These are phyloP conservation scores for Ophiocordyceps camponoti-saundersi DNA, from an alignment of 2,329 filamentous ascomycete genomes.

Conservation along the genomic window DNA sequence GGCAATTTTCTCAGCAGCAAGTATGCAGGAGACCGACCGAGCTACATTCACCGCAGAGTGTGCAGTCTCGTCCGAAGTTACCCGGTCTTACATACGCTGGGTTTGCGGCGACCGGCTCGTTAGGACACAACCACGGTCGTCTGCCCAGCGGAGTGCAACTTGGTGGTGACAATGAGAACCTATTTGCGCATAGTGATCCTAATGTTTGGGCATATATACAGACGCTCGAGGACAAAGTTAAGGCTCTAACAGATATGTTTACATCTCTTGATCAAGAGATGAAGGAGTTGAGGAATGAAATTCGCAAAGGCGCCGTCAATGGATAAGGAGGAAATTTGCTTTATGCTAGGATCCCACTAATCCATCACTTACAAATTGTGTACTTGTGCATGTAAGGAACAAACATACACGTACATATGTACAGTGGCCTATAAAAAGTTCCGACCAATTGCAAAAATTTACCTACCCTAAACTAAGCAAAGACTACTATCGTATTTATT, in stretches of 20 bases:
- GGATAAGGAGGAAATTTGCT: background rate
- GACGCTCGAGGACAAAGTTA: constrained; percentile 41
- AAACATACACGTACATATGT: too few species aligned
- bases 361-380: too few species aligned
- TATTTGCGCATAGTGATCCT: constrained; percentile 44
- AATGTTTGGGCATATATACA: constrained; percentile 60
- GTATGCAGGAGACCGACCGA: constrained; percentile 36
- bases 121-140: constrained; percentile 13
- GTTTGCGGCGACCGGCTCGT: constrained; percentile 13
- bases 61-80: constrained; percentile 20
- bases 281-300: background rate
- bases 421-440: too few species aligned
- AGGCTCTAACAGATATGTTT: constrained; percentile 4
- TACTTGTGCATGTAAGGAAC: too few species aligned
- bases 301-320: background rate
- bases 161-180: constrained; percentile 44
- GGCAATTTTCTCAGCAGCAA: constrained; percentile 48
- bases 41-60: constrained; percentile 33
- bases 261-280: background rate
- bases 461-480: too few species aligned
- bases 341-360: too few species aligned
- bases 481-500: too few species aligned
- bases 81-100: constrained; percentile 19
- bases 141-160: constrained; percentile 34
- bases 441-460: too few species aligned